Evolutionary conservation across 805 yeast species (phyloP), one percentile per base, ranked within the genome.

Genomic region (Cyberlindnera mississippiensis): DNA sequence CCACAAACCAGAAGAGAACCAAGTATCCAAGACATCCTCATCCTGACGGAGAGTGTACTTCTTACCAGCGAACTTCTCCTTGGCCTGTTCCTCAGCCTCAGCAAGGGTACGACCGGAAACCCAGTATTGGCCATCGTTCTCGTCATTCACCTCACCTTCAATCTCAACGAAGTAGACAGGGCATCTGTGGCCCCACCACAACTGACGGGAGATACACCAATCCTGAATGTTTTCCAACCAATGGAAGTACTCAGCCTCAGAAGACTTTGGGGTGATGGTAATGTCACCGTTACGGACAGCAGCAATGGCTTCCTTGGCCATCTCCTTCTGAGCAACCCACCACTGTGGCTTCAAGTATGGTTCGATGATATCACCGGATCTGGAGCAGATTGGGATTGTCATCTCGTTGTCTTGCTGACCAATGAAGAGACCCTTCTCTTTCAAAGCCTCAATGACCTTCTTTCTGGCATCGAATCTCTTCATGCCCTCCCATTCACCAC

Each of bases 1-100:
- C 98, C 98, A 93, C 66, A 93, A 71, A 47, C 97, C 98, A 33
- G 97, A 85, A 9, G 97, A 89, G 69, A 93, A 93, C 99, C 99
- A 93, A 14, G 99, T 93, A 68, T 93, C 99, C 57, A 93, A 78
- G 37, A 93, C 98, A 66, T 93, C 99, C 66, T 91, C 98, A 67
- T 47, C 99, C 71, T 93, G 98, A 61, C 82, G 86, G 55, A 91
- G 73, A 27, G 84, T 78, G 62, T 80, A 86, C 47, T 74, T 80
- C 59, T 70, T 69, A 45, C 74, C 77, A 14, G 95, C 78, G 69
- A 84, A 93, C 61, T 78, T 82, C 54, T 69, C 71, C 24, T 68
- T 67, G 31, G 98, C 98, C 71, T 88, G 89, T 38, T 65, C 76
- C 61, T 77, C 72, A 28, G 99, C 99, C 68, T 93, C 98, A 53